These are phyloP conservation scores for Talaromyces nanjingensis DNA, from an alignment of 495 filamentous ascomycete species.

Conservation along the genomic window DNA sequence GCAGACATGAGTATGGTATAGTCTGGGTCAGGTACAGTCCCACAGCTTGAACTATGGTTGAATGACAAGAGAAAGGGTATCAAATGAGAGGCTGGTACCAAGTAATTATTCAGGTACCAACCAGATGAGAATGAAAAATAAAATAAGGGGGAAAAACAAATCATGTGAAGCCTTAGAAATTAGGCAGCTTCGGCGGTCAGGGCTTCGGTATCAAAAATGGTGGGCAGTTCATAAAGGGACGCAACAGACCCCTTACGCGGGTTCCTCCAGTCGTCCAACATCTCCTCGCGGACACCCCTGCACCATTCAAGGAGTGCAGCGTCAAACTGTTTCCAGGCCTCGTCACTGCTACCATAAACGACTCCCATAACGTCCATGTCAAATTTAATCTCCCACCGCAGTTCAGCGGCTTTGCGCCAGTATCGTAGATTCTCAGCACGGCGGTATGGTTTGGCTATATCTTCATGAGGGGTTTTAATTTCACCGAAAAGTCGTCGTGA, in stretches of 20 bases:
- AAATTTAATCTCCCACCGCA: conserved; percentile 85
- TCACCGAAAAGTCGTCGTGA: conserved; percentile 85
- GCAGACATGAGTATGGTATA: neutral
- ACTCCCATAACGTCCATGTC: conserved; percentile 82
- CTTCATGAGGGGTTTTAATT: conserved; percentile 79
- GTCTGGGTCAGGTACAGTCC: neutral
- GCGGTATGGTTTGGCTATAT: conserved; percentile 90
- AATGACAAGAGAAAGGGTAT: neutral
- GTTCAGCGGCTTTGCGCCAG: conserved; percentile 93
- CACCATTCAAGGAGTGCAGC: conserved; percentile 74
- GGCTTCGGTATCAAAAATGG: conserved; percentile 4
- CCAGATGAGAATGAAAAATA: conserved; percentile 17
- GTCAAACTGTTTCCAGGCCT: conserved; percentile 75
- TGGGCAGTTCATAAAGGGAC: conserved; percentile 5
- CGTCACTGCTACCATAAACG: conserved; percentile 57
- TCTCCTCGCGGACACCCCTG: conserved; percentile 66
- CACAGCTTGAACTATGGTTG: neutral
- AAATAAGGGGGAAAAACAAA: conserved; percentile 17
- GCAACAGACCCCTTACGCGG: conserved; percentile 10
- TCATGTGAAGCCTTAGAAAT: neutral
- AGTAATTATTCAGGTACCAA: neutral
- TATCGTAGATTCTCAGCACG: conserved; percentile 87
- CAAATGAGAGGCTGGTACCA: neutral
- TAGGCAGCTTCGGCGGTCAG: neutral
- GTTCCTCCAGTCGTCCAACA: conserved; percentile 51